Percentiles rank a stretch among this genome's conserved stretches.
phyloP scores from a whole-genome alignment of 1,284 basidiomycete species.

The Cryptococcus wingfieldii region DNA sequence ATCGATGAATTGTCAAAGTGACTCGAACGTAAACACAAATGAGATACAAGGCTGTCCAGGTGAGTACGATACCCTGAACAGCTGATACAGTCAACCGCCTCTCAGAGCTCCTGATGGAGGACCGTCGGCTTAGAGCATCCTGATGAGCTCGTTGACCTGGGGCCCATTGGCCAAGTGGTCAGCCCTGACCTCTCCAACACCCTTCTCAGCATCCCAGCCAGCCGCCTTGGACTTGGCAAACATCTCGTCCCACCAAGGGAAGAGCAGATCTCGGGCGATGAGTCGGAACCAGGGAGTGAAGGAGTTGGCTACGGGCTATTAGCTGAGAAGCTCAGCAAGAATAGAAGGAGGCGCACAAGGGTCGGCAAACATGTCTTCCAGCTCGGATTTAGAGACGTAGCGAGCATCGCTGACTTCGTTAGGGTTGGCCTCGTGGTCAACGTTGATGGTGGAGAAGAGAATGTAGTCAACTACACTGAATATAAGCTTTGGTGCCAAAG shows the following conservation, averaged over 20 bases:
- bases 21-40: neutral
- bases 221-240: conserved; percentile 55
- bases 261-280: conserved; percentile 93
- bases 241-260: conserved; percentile 97
- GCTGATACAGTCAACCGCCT: neutral
- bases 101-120: neutral
- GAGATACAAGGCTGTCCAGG: neutral
- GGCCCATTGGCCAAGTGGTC: conserved; percentile 33
- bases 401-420: conserved; percentile 92
- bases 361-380: conserved; percentile 85
- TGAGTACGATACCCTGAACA: neutral
- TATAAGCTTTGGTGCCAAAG: conserved; percentile 5
- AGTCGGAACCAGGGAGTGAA: conserved; percentile 99
- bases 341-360: conserved; percentile 54
- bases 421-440: conserved; percentile 73
- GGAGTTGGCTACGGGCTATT: conserved; percentile 58
- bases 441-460: conserved; percentile 85
- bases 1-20: neutral
- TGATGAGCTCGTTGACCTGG: conserved; percentile 64
- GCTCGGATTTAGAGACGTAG: conserved; percentile 86
- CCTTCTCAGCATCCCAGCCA: conserved; percentile 58
- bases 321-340: conserved; percentile 2
- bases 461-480: conserved; percentile 87
- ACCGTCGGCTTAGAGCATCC: conserved; percentile 56
- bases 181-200: conserved; percentile 33